A percentile compares a stretch with the other conserved stretches of the same genome.
phyloP scores from a whole-genome alignment of 2,329 filamentous ascomycete species.

The Bipolaris oryzae region DNA sequence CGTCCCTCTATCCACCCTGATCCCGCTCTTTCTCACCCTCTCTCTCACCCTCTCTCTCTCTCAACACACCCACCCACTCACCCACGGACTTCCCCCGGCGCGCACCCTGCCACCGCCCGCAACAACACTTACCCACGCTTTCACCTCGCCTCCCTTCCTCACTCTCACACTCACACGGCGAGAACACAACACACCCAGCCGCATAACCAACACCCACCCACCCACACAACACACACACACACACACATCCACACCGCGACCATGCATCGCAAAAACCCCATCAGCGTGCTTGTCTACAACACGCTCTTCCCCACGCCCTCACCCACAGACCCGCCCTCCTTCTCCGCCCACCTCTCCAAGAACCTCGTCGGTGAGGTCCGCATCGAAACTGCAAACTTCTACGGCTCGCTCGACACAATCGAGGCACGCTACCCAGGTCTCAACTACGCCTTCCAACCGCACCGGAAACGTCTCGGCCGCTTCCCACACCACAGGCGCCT shows the following conservation, averaged over 20 bases:
- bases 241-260: slow-evolving; percentile 26
- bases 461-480: slow-evolving; percentile 77
- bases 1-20: no score
- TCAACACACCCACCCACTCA: background rate
- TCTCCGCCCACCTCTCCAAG: slow-evolving; percentile 71
- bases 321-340: slow-evolving; percentile 71
- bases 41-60: background rate
- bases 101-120: slow-evolving; percentile 9
- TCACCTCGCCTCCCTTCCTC: slow-evolving; percentile 1
- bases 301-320: slow-evolving; percentile 73
- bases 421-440: slow-evolving; percentile 83
- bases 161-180: slow-evolving; percentile 3
- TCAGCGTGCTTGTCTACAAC: slow-evolving; percentile 76
- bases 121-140: slow-evolving; percentile 1
- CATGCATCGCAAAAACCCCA: slow-evolving; percentile 73
- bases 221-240: background rate
- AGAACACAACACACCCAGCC: slow-evolving; percentile 1
- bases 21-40: background rate
- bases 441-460: slow-evolving; percentile 74
- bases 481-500: slow-evolving; percentile 78
- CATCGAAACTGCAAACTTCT: slow-evolving; percentile 78
- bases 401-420: slow-evolving; percentile 77
- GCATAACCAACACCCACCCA: background rate
- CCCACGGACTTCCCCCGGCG: slow-evolving; percentile 1
- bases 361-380: slow-evolving; percentile 78